Conservation (phyloP, 192 early-diverging fungal genomes). For the Podila clonocystis region DNA sequence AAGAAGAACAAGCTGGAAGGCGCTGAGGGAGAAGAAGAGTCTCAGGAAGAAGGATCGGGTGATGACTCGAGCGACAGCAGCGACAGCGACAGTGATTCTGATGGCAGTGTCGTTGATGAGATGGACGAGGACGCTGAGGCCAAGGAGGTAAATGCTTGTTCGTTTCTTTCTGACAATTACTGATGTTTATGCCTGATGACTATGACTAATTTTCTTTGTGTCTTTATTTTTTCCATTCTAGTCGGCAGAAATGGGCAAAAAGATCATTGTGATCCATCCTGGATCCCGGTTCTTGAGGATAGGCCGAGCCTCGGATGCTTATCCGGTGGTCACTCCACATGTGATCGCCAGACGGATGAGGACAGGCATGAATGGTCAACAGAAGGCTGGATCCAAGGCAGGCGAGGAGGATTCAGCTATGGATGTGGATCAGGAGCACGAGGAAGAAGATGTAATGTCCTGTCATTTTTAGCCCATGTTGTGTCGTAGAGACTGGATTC, state of each 20-base stretch:
- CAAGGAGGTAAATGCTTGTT: constrained; percentile 22
- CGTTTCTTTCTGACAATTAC: neutral
- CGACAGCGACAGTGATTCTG: constrained; percentile 38
- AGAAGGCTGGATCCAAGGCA: constrained; percentile 1
- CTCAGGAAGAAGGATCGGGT: neutral
- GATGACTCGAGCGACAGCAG: constrained; percentile 21
- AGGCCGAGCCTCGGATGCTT: constrained; percentile 85
- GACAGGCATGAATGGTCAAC: neutral
- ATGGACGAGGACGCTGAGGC: constrained; percentile 43
- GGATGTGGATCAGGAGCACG: constrained; percentile 41
- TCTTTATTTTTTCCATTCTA: constrained; percentile 7
- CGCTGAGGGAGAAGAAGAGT: neutral
- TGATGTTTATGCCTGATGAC: neutral
- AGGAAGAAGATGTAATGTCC: constrained; percentile 26
- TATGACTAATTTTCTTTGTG: neutral
- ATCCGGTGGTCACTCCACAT: constrained; percentile 81
- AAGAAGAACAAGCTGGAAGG: neutral
- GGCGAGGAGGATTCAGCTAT: constrained; percentile 26
- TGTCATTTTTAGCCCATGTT: too few species aligned
- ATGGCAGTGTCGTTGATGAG: constrained; percentile 40
- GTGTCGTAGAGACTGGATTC: too few species aligned
- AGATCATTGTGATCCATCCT: constrained; percentile 88
- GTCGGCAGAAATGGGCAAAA: constrained; percentile 44
- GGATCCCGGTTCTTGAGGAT: constrained; percentile 86
- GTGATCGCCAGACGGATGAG: constrained; percentile 76